phyloP scores from a whole-genome alignment of 2,329 filamentous ascomycete genomes.

The Neonectria sp. region DNA sequence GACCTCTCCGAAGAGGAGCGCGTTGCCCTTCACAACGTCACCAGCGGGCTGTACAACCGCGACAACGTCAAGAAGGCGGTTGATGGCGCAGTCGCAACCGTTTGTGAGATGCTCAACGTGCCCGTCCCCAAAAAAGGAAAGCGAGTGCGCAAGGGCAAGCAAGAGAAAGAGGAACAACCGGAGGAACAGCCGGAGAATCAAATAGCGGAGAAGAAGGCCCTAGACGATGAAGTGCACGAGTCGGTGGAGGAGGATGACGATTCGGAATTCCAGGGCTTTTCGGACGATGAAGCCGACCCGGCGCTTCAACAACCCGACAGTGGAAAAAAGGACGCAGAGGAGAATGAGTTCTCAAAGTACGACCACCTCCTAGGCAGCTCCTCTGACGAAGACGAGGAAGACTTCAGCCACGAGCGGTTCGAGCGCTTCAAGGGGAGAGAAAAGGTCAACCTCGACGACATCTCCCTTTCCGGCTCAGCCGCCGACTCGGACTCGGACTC shows the following conservation, averaged over 20 bases:
- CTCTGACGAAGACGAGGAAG: constrained; percentile 57
- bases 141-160: constrained; percentile 50
- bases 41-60: constrained; percentile 69
- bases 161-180: constrained; percentile 50
- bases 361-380: constrained; percentile 63
- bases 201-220: constrained; percentile 32
- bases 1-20: constrained; percentile 67
- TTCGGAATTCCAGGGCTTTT: constrained; percentile 57
- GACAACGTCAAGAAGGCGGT: constrained; percentile 65
- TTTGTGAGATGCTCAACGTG: constrained; percentile 66
- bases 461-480: constrained; percentile 55
- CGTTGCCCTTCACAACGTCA: constrained; percentile 70
- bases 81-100: constrained; percentile 63
- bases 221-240: constrained; percentile 38
- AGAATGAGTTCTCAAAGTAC: constrained; percentile 57
- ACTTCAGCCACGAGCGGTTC: constrained; percentile 53
- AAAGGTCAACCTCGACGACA: constrained; percentile 57
- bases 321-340: constrained; percentile 50
- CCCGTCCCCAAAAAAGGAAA: constrained; percentile 60
- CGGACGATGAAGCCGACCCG: constrained; percentile 40
- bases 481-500: constrained; percentile 47
- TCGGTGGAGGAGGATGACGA: constrained; percentile 46
- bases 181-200: constrained; percentile 30
- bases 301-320: constrained; percentile 39
- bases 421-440: constrained; percentile 53